These are phyloP conservation scores for Thelonectria rubi DNA, from an alignment of 2,329 filamentous ascomycete genomes.

Conservation along the genomic window DNA sequence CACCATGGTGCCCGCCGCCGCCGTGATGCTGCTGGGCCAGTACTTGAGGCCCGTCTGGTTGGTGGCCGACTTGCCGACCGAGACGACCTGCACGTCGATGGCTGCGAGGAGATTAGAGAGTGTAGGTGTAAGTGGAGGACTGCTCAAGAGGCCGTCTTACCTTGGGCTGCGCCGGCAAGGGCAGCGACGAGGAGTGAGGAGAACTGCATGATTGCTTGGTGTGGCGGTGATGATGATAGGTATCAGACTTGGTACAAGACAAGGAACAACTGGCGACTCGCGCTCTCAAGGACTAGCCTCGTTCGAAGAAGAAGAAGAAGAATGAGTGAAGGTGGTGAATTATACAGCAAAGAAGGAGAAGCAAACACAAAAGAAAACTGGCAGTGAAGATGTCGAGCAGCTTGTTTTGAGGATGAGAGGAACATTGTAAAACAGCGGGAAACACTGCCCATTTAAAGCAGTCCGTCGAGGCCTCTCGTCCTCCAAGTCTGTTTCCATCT, in stretches of 20 bases:
- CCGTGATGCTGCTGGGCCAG: constrained; percentile 72
- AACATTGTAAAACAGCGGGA: constrained; percentile 34
- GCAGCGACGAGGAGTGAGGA: constrained; percentile 57
- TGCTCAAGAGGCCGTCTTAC: constrained; percentile 44
- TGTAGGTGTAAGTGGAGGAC: constrained; percentile 3
- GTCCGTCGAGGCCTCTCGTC: not conserved
- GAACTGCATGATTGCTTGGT: constrained; percentile 60
- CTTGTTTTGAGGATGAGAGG: constrained; percentile 33
- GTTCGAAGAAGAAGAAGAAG: constrained; percentile 32
- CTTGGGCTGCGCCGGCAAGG: constrained; percentile 58
- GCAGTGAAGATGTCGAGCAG: constrained; percentile 31
- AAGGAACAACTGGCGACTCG: constrained; percentile 40
- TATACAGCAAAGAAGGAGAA: constrained; percentile 35
- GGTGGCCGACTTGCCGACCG: constrained; percentile 65
- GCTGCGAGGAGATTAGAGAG: constrained; percentile 38
- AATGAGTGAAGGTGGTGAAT: not conserved
- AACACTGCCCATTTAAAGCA: constrained; percentile 54
- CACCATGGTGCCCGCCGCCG: constrained; percentile 68
- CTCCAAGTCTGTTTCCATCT: not conserved
- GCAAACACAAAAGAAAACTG: constrained; percentile 31
- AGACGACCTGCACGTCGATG: constrained; percentile 67
- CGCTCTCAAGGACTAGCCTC: constrained; percentile 47
- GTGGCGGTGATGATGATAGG: constrained; percentile 24
- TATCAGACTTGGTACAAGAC: constrained; percentile 37
- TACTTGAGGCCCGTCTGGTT: constrained; percentile 64